Base-by-base conservation (phyloP, 805 yeast genomes). In the Kockiozyma suomiensis region DNA sequence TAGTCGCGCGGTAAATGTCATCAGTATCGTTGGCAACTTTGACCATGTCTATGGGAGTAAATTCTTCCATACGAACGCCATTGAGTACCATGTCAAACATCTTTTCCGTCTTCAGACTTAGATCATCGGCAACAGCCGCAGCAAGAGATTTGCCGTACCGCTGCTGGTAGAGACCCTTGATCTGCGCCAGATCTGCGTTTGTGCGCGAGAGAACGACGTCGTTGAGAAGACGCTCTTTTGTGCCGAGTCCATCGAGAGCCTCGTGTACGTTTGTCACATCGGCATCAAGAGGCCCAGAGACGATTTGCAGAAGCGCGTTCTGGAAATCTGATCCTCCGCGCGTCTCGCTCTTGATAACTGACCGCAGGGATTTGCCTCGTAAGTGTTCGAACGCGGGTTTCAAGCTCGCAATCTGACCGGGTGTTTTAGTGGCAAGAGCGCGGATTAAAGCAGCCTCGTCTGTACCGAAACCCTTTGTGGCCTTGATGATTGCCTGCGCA, bases 381-480 rank as follows among this genome's bases (percentile, higher is more conserved):
- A 56, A 48, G 10, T 54, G 63, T 40, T 50, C 61, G 42, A 57
- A 66, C 26, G 52, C 62, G 28, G 49, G 48, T 33, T 43, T 50
- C 35, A 66, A 58, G 15, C 42, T 50, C 38, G 60, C 66, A 25
- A 66, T 55, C 57, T 66, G 66, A 38, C 51, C 59, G 3, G 67
- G 60, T 13, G 55, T 37, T 46, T 64, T 58, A 10, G 38, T 37
- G 8, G 64, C 69, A 21, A 66, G 50, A 1, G 54, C 56, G 46
- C 48, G 52, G 53, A 66, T 50, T 25, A 66, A 47, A 10, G 61
- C 53, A 45, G 58, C 53, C 45, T 66, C 69, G 50, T 66, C 69
- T 4, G 69, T 66, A 19, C 69, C 69, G 59, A 67, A 61, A 30
- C 69, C 69, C 33, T 66, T 66, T 10, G 66, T 66, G 17, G 69